phyloP scores from a whole-genome alignment of 805 yeast genomes.

The Sungouiozyma intestinalis region DNA sequence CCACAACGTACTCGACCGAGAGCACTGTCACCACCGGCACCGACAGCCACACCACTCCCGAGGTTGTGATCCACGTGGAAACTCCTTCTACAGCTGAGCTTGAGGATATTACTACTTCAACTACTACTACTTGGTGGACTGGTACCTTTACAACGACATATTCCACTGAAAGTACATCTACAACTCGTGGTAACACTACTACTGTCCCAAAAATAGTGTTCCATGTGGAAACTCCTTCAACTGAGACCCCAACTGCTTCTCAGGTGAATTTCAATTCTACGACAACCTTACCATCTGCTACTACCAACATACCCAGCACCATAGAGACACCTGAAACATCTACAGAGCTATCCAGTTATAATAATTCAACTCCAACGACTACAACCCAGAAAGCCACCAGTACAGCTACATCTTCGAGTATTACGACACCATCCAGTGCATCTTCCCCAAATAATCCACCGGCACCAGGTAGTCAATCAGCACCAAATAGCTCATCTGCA shows the following conservation, averaged over 20 bases:
- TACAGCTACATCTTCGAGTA: not conserved
- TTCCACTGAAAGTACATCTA: constrained; percentile 6
- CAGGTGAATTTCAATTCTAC: not conserved
- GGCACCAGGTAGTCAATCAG: not conserved
- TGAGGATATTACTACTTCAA: constrained; percentile 2
- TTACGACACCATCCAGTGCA: not conserved
- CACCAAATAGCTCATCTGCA: constrained; percentile 3
- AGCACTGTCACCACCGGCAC: constrained; percentile 6
- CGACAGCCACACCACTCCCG: constrained; percentile 5
- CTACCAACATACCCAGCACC: constrained; percentile 1
- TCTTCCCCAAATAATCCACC: not conserved
- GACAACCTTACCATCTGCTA: constrained; percentile 1
- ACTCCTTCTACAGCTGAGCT: too few relatives aligned
- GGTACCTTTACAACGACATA: constrained; percentile 9
- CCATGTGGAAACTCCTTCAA: constrained; percentile 5
- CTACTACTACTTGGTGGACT: constrained; percentile 12
- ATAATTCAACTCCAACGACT: not conserved
- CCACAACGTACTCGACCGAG: constrained; percentile 13
- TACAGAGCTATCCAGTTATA: not conserved
- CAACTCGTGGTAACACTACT: constrained; percentile 2
- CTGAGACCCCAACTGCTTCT: not conserved
- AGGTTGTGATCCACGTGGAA: constrained; percentile 8
- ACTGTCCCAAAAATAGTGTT: constrained; percentile 3
- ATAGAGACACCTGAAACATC: not conserved
- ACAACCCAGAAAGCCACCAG: not conserved